These are phyloP conservation scores for Peterozyma xylosa DNA, from an alignment of 805 yeast genomes.

Conservation along the genomic window DNA sequence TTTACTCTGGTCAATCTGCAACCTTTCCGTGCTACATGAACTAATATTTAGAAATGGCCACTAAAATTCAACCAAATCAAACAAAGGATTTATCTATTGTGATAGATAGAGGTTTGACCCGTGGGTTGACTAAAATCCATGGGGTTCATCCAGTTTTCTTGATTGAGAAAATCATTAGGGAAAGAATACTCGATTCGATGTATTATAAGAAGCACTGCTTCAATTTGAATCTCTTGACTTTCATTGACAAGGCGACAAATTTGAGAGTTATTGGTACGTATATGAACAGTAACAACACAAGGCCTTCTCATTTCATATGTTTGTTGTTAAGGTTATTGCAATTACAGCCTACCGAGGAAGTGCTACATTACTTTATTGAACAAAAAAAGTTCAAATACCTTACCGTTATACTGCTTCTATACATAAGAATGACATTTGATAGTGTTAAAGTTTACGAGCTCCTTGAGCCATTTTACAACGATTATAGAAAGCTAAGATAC, in stretches of 20 bases:
- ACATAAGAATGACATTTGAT: constrained; percentile 40
- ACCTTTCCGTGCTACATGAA: no score
- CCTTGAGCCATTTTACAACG: constrained; percentile 51
- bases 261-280: constrained; percentile 43
- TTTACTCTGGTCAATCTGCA: no score
- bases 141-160: constrained; percentile 41
- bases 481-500: constrained; percentile 63
- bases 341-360: constrained; percentile 57
- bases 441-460: constrained; percentile 37
- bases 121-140: constrained; percentile 21
- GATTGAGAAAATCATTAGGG: constrained; percentile 53
- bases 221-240: constrained; percentile 30
- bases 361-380: constrained; percentile 42
- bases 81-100: constrained; percentile 7
- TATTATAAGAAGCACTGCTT: constrained; percentile 55
- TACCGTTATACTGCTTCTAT: constrained; percentile 62
- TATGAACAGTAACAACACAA: constrained; percentile 28
- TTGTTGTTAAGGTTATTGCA: constrained; percentile 72
- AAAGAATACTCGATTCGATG: constrained; percentile 44
- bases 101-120: constrained; percentile 27
- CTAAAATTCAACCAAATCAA: not conserved
- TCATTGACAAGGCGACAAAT: constrained; percentile 40
- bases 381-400: constrained; percentile 76
- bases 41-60: no score
- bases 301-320: constrained; percentile 71